These are phyloP conservation scores for Vigna nakashimae DNA, from an alignment of 306 rosid genomes.

Conservation along the genomic window DNA sequence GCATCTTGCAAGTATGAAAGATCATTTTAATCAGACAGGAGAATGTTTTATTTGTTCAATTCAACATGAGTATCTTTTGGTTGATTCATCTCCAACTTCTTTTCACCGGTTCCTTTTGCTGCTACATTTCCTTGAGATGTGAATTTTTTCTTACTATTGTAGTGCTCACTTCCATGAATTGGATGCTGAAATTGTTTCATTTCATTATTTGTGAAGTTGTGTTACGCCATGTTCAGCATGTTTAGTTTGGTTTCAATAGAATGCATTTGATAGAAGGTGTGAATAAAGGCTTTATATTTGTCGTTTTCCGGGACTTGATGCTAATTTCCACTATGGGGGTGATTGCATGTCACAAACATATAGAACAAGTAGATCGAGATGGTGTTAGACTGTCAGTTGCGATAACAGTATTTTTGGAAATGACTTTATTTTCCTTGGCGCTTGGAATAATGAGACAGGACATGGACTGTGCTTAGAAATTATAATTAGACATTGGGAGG, in stretches of 20 bases:
- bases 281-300: conserved; percentile 19
- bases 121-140: conserved; percentile 82
- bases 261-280: conserved; percentile 24
- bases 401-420: conserved; percentile 1
- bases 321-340: not conserved
- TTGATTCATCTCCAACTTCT: conserved; percentile 66
- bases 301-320: not conserved
- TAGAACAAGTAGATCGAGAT: conserved; percentile 30
- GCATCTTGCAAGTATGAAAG: conserved; percentile 61
- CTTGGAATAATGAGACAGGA: conserved; percentile 17
- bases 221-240: not conserved
- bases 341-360: conserved; percentile 24
- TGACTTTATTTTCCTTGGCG: not conserved
- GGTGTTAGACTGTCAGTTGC: conserved; percentile 14
- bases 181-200: conserved; percentile 61
- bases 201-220: conserved; percentile 18
- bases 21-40: conserved; percentile 56
- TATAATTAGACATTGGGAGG: conserved; percentile 7
- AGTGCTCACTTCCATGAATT: conserved; percentile 73
- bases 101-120: conserved; percentile 74
- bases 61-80: conserved; percentile 57
- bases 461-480: conserved; percentile 3
- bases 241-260: conserved; percentile 9
- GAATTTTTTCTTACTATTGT: conserved; percentile 78
- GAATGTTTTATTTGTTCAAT: conserved; percentile 69